A percentile compares a stretch with the other conserved stretches of the same genome.
phyloP scores from a whole-genome alignment of 163 green algal genomes.

The Prototheca wickerhamii region DNA sequence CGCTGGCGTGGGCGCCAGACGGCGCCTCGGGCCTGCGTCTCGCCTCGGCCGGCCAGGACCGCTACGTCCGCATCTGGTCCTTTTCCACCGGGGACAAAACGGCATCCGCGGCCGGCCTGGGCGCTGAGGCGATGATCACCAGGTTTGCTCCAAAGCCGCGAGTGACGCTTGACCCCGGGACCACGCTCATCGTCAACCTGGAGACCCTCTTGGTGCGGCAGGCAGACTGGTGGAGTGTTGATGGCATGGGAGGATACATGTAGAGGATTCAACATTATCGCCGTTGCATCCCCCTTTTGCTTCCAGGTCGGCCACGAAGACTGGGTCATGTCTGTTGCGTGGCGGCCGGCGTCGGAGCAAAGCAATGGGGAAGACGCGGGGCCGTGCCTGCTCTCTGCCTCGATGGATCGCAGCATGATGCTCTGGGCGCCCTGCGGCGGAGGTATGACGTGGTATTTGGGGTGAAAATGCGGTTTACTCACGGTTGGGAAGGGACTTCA shows the following conservation, averaged over 20 bases:
- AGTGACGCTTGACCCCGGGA: slow-evolving; percentile 10
- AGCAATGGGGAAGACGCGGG: background rate
- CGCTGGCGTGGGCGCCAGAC: slow-evolving; percentile 48
- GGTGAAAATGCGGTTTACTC: background rate
- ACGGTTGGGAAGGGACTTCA: background rate
- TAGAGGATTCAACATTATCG: no score
- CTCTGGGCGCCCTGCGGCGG: slow-evolving; percentile 83
- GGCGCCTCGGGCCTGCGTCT: slow-evolving; percentile 69
- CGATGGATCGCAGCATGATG: slow-evolving; percentile 94
- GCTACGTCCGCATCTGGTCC: slow-evolving; percentile 51
- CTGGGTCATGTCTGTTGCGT: slow-evolving; percentile 81
- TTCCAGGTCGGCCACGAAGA: slow-evolving; percentile 82
- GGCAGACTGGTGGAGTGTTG: no score
- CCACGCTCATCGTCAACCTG: background rate
- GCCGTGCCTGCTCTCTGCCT: slow-evolving; percentile 72
- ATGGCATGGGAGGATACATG: no score
- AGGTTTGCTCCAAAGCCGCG: slow-evolving; percentile 51
- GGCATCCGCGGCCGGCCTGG: slow-evolving; percentile 8
- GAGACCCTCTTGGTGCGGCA: no score
- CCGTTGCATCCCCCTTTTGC: no score
- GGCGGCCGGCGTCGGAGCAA: slow-evolving; percentile 53
- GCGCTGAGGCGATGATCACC: slow-evolving; percentile 20
- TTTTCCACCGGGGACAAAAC: slow-evolving; percentile 9
- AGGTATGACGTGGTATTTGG: background rate
- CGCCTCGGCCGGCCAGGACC: slow-evolving; percentile 80